phyloP scores from a whole-genome alignment of 2,329 filamentous ascomycete species.

The Bipolaris victoriae region DNA sequence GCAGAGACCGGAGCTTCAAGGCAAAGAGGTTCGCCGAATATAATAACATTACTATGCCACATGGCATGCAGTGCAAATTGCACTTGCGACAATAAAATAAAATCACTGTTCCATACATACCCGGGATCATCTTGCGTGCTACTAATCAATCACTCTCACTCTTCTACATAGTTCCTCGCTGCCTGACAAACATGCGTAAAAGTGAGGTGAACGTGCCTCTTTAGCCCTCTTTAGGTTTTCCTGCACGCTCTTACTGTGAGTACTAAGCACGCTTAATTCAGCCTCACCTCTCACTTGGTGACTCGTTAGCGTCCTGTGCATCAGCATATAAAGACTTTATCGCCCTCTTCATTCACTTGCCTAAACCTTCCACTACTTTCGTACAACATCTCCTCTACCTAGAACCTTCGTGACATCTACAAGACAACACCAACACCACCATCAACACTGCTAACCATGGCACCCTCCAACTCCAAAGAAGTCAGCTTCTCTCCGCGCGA shows the following conservation, averaged over 20 bases:
- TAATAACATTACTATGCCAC: conserved; percentile 50
- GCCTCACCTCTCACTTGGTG: conserved; percentile 8
- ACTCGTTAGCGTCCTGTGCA: not conserved
- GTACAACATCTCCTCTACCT: conserved; percentile 1
- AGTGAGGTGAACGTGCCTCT: conserved; percentile 2
- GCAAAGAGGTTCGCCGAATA: conserved; percentile 86
- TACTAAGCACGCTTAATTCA: not conserved
- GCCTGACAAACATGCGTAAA: not conserved
- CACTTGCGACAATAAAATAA: not conserved
- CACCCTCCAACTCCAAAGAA: conserved; percentile 10
- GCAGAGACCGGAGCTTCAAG: conserved; percentile 86
- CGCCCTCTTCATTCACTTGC: not conserved
- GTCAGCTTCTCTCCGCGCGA: conserved; percentile 32
- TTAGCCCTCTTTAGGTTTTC: conserved; percentile 9
- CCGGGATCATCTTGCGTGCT: not conserved
- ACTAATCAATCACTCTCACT: not conserved
- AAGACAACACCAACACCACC: conserved; percentile 3
- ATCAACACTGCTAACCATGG: conserved; percentile 16
- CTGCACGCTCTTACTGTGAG: conserved; percentile 15
- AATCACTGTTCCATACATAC: not conserved
- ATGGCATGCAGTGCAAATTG: not conserved
- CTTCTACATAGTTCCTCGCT: not conserved
- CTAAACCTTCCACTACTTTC: not conserved
- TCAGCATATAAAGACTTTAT: not conserved
- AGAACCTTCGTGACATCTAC: not conserved